These are phyloP conservation scores for Hypoxylon fuscum DNA, from an alignment of 495 filamentous ascomycete genomes.

Conservation along the genomic window DNA sequence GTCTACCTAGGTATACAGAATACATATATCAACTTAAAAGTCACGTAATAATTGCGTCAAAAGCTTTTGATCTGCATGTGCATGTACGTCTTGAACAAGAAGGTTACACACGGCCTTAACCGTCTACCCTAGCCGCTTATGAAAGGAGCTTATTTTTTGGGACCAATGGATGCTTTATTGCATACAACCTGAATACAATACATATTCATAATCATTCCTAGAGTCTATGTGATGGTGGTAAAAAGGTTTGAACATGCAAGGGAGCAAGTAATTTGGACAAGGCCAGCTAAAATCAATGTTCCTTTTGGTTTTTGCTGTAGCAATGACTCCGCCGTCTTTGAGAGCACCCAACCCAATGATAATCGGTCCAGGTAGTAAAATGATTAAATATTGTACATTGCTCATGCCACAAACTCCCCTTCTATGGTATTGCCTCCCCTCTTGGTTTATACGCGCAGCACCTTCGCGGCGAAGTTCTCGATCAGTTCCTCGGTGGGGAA, in stretches of 20 bases:
- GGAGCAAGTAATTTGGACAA: not conserved
- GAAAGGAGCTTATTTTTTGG: not conserved
- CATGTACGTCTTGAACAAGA: not conserved
- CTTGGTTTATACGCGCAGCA: conserved; percentile 73
- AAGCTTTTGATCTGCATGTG: not conserved
- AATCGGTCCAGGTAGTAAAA: conserved; percentile 31
- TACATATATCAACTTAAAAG: not conserved
- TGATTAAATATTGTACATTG: conserved; percentile 41
- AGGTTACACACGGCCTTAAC: not conserved
- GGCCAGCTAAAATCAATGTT: conserved; percentile 22
- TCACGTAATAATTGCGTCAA: not conserved
- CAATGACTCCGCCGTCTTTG: conserved; percentile 35
- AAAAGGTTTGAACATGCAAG: not conserved
- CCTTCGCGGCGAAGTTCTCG: conserved; percentile 80
- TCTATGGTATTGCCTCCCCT: conserved; percentile 4
- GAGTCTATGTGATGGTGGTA: not conserved
- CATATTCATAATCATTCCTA: not conserved
- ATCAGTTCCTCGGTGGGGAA: conserved; percentile 91
- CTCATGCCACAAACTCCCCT: conserved; percentile 32
- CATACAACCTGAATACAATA: not conserved
- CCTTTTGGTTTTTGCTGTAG: conserved; percentile 13
- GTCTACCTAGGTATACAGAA: not conserved
- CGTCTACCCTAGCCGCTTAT: not conserved
- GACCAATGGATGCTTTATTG: not conserved
- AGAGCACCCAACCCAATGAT: conserved; percentile 28